phyloP scores from a whole-genome alignment of 1,139 yeast species.

The Nadsonia starkeyi-henricii region DNA sequence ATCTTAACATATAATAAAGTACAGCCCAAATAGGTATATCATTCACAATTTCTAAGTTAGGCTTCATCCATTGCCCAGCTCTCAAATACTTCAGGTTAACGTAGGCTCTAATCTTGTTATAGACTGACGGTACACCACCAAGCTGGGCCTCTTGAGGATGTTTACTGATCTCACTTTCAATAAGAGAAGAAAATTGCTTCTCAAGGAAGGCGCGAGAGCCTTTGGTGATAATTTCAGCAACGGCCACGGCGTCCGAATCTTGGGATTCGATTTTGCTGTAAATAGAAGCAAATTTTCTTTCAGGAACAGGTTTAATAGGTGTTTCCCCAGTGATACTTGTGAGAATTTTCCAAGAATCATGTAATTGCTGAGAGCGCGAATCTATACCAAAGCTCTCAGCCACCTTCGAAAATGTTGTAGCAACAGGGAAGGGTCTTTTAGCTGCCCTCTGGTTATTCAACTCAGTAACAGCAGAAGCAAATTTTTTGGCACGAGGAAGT shows the following conservation, averaged over 20 bases:
- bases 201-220: constrained; percentile 56
- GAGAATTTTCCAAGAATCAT: constrained; percentile 26
- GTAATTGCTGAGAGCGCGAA: constrained; percentile 24
- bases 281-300: constrained; percentile 32
- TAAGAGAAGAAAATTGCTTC: constrained; percentile 58
- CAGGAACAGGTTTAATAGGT: constrained; percentile 23
- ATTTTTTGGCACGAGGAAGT: constrained; percentile 30
- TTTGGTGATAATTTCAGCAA: constrained; percentile 37
- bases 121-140: constrained; percentile 53
- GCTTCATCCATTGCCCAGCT: constrained; percentile 36
- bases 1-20: constrained; percentile 67
- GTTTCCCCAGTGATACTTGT: constrained; percentile 19
- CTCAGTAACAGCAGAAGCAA: constrained; percentile 57
- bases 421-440: constrained; percentile 35
- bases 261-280: constrained; percentile 22
- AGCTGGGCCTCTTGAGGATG: constrained; percentile 40
- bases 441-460: constrained; percentile 57
- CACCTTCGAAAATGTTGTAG: constrained; percentile 40
- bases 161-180: constrained; percentile 58
- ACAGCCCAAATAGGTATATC: constrained; percentile 89
- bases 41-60: constrained; percentile 49
- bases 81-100: constrained; percentile 30
- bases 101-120: constrained; percentile 58
- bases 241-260: constrained; percentile 22
- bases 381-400: constrained; percentile 18